A percentile compares a stretch with the other conserved stretches of the same genome.
phyloP scores from a whole-genome alignment of 2,329 filamentous ascomycete species.

The Seiridium unicorne region DNA sequence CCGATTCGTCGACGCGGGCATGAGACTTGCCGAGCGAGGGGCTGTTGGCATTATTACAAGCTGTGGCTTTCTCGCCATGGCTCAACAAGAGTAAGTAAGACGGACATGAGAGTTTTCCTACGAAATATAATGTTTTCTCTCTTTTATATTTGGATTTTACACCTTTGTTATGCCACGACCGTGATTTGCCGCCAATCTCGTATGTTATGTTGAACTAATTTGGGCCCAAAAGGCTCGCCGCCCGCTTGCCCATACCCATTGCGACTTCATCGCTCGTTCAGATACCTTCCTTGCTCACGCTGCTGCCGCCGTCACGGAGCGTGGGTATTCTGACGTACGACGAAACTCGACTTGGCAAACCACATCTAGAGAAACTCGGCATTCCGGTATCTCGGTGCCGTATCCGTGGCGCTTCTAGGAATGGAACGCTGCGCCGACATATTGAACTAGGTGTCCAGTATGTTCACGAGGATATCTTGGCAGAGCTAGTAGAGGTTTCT shows the following conservation, averaged over 20 bases:
- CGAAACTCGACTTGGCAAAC: conserved; percentile 16
- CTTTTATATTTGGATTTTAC: no score
- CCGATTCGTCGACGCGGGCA: conserved; percentile 31
- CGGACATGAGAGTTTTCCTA: no score
- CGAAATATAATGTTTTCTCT: no score
- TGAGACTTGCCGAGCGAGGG: conserved; percentile 29
- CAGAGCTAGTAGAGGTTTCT: conserved; percentile 19
- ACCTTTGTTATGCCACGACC: no score
- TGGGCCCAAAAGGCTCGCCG: conserved; percentile 21
- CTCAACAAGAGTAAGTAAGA: conserved; percentile 25
- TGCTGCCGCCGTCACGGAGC: conserved; percentile 18
- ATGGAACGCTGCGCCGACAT: conserved; percentile 17
- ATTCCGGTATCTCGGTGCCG: conserved; percentile 16
- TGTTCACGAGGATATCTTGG: conserved; percentile 13
- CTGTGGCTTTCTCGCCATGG: conserved; percentile 37
- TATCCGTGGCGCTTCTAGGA: conserved; percentile 11
- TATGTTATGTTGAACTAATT: neutral
- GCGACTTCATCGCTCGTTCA: conserved; percentile 34
- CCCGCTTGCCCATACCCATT: conserved; percentile 31
- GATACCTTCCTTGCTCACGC: conserved; percentile 27
- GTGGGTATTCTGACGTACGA: conserved; percentile 33
- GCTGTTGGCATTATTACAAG: conserved; percentile 36
- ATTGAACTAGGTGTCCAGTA: conserved; percentile 17
- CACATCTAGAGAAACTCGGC: conserved; percentile 19
- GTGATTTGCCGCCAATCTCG: no score